Percentiles rank a stretch among this genome's conserved stretches.
Evolutionary conservation across 768 basidiomycete genomes (phyloP).

Genomic region (Hericium coralloides): DNA sequence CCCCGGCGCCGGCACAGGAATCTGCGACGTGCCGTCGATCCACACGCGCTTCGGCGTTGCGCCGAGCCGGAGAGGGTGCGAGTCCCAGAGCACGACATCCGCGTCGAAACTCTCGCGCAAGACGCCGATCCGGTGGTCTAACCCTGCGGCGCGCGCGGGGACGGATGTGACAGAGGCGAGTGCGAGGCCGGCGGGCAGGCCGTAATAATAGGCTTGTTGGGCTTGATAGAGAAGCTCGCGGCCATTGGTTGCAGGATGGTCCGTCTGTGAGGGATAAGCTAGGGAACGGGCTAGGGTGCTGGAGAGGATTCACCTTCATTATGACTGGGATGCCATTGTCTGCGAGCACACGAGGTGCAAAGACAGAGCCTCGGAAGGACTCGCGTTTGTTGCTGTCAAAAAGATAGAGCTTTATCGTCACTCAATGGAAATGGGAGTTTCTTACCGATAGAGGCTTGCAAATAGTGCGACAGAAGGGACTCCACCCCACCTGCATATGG

Average conservation of each 20-base stretch:
- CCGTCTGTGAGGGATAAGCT: slow-evolving; percentile 35
- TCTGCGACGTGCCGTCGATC: slow-evolving; percentile 76
- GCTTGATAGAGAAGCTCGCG: slow-evolving; percentile 78
- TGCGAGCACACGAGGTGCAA: slow-evolving; percentile 66
- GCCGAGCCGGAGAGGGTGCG: slow-evolving; percentile 65
- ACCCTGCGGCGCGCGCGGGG: slow-evolving; percentile 65
- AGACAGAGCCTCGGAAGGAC: slow-evolving; percentile 72
- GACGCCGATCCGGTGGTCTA: slow-evolving; percentile 76
- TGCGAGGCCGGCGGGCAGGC: slow-evolving; percentile 60
- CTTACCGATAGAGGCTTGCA: slow-evolving; percentile 38
- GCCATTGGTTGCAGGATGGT: slow-evolving; percentile 57
- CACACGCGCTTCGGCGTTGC: slow-evolving; percentile 63
- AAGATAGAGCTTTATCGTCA: neutral
- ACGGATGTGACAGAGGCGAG: slow-evolving; percentile 67
- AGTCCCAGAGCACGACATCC: slow-evolving; percentile 72
- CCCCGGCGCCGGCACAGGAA: slow-evolving; percentile 29
- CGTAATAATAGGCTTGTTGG: slow-evolving; percentile 76
- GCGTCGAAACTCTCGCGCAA: slow-evolving; percentile 28
- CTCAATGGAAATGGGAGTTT: too few relatives aligned
- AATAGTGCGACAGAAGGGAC: slow-evolving; percentile 77
- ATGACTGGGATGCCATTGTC: slow-evolving; percentile 58
- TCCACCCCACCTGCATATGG: slow-evolving; percentile 39
- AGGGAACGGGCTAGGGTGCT: neutral
- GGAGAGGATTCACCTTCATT: slow-evolving; percentile 50
- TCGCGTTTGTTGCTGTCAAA: slow-evolving; percentile 61